Evolutionary conservation across 805 yeast species (phyloP).

Genomic region (Schwanniomyces occidentalis): DNA sequence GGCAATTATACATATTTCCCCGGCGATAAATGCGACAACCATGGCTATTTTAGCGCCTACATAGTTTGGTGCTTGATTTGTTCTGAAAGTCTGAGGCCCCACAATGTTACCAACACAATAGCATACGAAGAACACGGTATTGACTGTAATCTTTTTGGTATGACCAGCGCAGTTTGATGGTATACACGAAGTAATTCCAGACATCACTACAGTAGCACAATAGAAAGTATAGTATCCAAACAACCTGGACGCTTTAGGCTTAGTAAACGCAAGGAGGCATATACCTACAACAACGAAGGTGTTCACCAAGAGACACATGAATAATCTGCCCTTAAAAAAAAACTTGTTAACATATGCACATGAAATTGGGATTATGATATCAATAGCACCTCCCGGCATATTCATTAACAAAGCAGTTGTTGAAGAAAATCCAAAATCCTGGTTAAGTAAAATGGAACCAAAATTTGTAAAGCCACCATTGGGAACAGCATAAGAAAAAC

Average conservation of each 20-base stretch:
- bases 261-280: conserved; percentile 31
- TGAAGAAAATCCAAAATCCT: conserved; percentile 13
- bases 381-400: conserved; percentile 37
- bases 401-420: conserved; percentile 26
- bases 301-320: conserved; percentile 24
- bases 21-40: conserved; percentile 20
- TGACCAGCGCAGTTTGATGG: conserved; percentile 25
- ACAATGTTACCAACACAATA: conserved; percentile 55
- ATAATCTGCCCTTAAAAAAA: conserved; percentile 19
- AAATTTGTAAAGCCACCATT: conserved; percentile 6
- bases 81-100: conserved; percentile 54
- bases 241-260: conserved; percentile 19
- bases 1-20: neutral
- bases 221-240: conserved; percentile 11
- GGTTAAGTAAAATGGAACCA: conserved; percentile 6
- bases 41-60: conserved; percentile 43
- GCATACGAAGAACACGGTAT: neutral
- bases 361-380: conserved; percentile 20
- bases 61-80: conserved; percentile 45
- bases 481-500: neutral
- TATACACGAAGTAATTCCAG: conserved; percentile 15
- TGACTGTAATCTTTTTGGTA: conserved; percentile 22
- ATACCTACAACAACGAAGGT: conserved; percentile 19
- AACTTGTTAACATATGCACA: conserved; percentile 14
- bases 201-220: conserved; percentile 16